Evolutionary conservation across 164 flowering plant genomes (phyloP), one percentile per base, ranked within the genome.

Genomic region (Brasenia schreberi): DNA sequence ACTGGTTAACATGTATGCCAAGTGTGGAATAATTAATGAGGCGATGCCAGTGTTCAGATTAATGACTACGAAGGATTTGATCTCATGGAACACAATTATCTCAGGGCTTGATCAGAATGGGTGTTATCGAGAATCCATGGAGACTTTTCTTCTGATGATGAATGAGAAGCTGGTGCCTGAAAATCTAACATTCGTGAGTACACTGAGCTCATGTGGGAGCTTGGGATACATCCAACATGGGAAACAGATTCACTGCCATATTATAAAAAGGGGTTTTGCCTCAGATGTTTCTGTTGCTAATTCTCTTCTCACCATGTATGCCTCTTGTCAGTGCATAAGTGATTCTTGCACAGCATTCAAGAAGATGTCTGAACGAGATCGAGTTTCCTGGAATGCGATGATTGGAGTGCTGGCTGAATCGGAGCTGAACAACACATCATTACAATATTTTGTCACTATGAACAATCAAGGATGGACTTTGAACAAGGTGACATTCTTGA

Each of bases 41-140:
- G 86, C 97, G 64, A 63, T 67, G 45, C 73, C 76, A 58, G 83
- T 85, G 67, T 93, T 89, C 67, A 62, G 68, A 14, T 73, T 76
- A 59, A 87, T 93, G 91, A 53, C 14, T 63, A 68, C 63, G 18
- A 89, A 80, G 71, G 96, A 93, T 84, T 71, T 75, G 23, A 83
- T 89, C 45, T 83, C 96, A 0, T 93, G 98, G 97, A 93, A 89
- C 69, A 78, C 96, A 33, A 72, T 93, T 73, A 90, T 93, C 63
- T 72, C 92, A 65, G 88, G 89, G 68, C 84, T 93, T 62, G 94
- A 93, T 75, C 97, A 90, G 60, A 89, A 82, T 77, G 84, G 76
- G 7, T 66, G 74, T 58, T 89, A 76, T 72, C 81, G 80, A 77
- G 92, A 83, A 67, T 84, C 97, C 56, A 66, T 83, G 19, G 52